phyloP scores from a whole-genome alignment of 176 grass and related monocot genomes.

The Pontederia paniculata region DNA sequence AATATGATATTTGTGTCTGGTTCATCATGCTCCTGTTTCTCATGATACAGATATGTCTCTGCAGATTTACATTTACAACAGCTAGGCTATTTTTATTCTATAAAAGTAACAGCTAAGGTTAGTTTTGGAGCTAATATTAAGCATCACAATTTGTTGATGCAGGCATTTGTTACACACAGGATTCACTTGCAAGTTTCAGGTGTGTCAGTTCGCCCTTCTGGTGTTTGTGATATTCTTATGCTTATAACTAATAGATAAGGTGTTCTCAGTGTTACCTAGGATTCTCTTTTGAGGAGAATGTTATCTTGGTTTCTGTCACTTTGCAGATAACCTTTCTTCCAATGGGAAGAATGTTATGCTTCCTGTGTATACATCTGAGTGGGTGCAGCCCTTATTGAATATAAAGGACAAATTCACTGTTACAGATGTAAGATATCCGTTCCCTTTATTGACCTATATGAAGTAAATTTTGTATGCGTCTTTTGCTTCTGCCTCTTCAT shows the following conservation, averaged over 20 bases:
- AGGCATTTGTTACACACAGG: conserved; percentile 80
- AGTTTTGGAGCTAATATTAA: neutral
- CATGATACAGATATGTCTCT: no score
- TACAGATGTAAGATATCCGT: conserved; percentile 45
- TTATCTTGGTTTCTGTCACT: conserved; percentile 20
- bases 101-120: no score
- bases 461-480: neutral
- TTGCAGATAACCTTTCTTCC: conserved; percentile 31
- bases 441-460: neutral
- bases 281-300: no score
- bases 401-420: conserved; percentile 60
- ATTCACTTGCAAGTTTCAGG: conserved; percentile 54
- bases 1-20: no score
- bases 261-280: neutral
- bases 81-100: no score
- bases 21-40: no score
- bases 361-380: conserved; percentile 43
- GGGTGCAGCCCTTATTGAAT: conserved; percentile 56
- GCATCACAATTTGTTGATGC: conserved; percentile 23
- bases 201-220: conserved; percentile 24
- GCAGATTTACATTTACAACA: no score
- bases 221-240: conserved; percentile 4
- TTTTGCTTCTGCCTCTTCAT: neutral
- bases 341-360: conserved; percentile 13
- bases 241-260: neutral